Evolutionary conservation across 257 asterid genomes (phyloP), one percentile per base, ranked within the genome.

Genomic region (Coffea eugenioides): DNA sequence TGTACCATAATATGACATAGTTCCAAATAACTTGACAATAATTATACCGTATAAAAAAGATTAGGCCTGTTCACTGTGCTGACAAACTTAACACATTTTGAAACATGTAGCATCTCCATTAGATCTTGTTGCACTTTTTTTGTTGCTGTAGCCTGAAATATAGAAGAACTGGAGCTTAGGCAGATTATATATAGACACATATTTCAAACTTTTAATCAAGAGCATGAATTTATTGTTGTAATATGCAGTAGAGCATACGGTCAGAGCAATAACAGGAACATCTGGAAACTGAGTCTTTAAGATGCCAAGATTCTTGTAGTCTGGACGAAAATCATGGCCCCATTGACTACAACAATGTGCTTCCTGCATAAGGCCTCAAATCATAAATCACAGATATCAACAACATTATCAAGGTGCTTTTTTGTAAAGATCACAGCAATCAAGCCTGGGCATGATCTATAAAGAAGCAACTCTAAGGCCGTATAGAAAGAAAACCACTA

Each of bases 311-410:
- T 93, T 95, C 88, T 91, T 87, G 90, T 95, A 95, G 85, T 95
- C 99, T 46, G 99, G 99, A 85, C 98, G 99, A 87, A 95, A 95
- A 89, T 95, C 99, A 87, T 93, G 99, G 67, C 99, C 99, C 99
- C 99, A 95, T 84, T 95, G 99, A 85, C 99, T 95, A 88, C 99
- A 95, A 83, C 99, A 95, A 91, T 95, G 99, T 79, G 99, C 99
- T 90, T 95, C 99, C 99, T 95, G 96, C 78, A 88, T 79, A 79
- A 77, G 12, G 27, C 21, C 46, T 20, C 54, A 59, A 21, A 51
- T 61, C 71, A 70, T 75, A 2, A 61, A 12, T 61, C 56, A 20
- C n/a, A 75, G 3, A 59, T 21, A 75, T 71, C 18, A 16, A 77
- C 66, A 49, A 15, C 64, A 12, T n/a, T 13, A 36, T 23, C 27